Percentiles rank a stretch among this genome's conserved stretches.
Evolutionary conservation across 2,329 filamentous ascomycete genomes (phyloP).

Genomic region (Fusarium sulawesiense): DNA sequence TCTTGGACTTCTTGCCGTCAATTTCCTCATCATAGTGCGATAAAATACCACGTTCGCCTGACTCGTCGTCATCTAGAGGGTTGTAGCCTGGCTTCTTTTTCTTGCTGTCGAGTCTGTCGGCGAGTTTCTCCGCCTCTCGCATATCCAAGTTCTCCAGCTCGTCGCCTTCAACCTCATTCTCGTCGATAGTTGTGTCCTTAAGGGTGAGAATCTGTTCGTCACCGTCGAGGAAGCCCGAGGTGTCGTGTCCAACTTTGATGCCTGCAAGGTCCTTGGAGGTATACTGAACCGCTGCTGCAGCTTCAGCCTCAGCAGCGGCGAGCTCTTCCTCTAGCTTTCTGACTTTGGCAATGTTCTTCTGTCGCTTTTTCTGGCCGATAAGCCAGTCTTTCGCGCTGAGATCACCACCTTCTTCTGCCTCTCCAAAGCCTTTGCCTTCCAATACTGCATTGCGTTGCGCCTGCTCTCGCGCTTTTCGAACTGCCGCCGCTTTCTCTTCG

Average conservation of each 20-base stretch:
- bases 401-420: slow-evolving; percentile 72
- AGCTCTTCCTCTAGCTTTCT: slow-evolving; percentile 79
- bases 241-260: slow-evolving; percentile 90
- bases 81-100: slow-evolving; percentile 93
- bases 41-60: slow-evolving; percentile 75
- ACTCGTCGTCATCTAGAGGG: slow-evolving; percentile 77
- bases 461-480: slow-evolving; percentile 87
- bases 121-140: slow-evolving; percentile 76
- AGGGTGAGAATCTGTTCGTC: slow-evolving; percentile 92
- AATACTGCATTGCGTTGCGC: slow-evolving; percentile 81
- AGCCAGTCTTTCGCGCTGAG: slow-evolving; percentile 89
- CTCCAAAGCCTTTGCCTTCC: slow-evolving; percentile 86
- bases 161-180: slow-evolving; percentile 87
- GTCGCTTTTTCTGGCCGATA: slow-evolving; percentile 88
- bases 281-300: slow-evolving; percentile 75
- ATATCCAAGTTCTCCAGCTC: slow-evolving; percentile 84
- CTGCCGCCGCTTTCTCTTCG: slow-evolving; percentile 81
- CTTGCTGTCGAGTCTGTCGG: slow-evolving; percentile 84
- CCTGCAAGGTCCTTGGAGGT: slow-evolving; percentile 88
- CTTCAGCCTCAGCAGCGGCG: slow-evolving; percentile 77
- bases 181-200: slow-evolving; percentile 90
- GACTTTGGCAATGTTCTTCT: slow-evolving; percentile 87
- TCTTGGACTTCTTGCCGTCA: slow-evolving; percentile 86
- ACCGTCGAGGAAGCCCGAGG: slow-evolving; percentile 81
- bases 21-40: slow-evolving; percentile 97